Evolutionary conservation across 2,329 filamentous ascomycete genomes (phyloP).

Genomic region (Huntiella omanensis): DNA sequence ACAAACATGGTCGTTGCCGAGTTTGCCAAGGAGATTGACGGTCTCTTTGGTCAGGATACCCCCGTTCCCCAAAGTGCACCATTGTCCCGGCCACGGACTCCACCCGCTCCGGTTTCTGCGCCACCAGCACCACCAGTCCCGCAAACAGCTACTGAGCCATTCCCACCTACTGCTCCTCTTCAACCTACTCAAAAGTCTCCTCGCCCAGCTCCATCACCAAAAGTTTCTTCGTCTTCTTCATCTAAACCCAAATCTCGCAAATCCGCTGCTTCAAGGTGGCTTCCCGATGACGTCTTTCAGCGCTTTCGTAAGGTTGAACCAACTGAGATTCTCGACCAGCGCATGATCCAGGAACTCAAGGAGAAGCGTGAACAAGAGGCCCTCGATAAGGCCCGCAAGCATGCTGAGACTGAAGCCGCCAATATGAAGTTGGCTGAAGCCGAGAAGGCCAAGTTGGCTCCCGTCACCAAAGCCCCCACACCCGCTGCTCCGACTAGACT

Average conservation of each 20-base stretch:
- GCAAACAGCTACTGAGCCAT: not conserved
- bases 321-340: conserved; percentile 39
- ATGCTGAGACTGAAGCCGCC: not conserved
- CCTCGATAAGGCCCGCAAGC: conserved; percentile 5
- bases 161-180: not conserved
- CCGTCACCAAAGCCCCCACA: not conserved
- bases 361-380: conserved; percentile 18
- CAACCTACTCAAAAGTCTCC: not conserved
- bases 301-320: conserved; percentile 36
- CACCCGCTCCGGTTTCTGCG: not conserved
- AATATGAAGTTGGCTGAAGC: conserved; percentile 17
- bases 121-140: not conserved
- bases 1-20: conserved; percentile 3
- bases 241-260: conserved; percentile 7
- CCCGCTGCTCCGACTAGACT: not conserved
- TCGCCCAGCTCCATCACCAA: not conserved
- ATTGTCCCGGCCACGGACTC: conserved; percentile 2
- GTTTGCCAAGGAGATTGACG: conserved; percentile 2
- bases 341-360: conserved; percentile 28
- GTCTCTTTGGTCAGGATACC: not conserved
- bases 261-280: conserved; percentile 23
- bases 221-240: not conserved
- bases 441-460: not conserved
- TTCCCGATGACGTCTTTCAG: conserved; percentile 36
- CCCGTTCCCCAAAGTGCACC: conserved; percentile 8